phyloP scores from a whole-genome alignment of 352 stramenopile genomes.

The Globisporangium barbulae region DNA sequence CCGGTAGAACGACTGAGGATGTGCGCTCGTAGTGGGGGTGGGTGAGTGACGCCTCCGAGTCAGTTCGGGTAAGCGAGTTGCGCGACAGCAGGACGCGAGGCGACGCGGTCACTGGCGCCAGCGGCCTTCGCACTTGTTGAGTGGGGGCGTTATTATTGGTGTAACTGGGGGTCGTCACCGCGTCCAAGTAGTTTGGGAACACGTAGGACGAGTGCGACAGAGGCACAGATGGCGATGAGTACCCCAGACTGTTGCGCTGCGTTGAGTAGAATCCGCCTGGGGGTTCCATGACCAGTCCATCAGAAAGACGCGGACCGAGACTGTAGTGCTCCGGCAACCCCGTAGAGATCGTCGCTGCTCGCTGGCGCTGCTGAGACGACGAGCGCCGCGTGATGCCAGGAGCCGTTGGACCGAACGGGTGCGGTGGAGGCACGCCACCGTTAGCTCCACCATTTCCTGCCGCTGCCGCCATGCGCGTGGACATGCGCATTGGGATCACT shows the following conservation, averaged over 20 bases:
- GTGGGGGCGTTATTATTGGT: not conserved
- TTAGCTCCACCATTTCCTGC: not conserved
- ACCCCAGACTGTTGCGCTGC: slow-evolving; percentile 4
- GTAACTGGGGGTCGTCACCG: not conserved
- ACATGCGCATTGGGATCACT: slow-evolving; percentile 13
- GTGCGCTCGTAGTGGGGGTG: slow-evolving; percentile 5
- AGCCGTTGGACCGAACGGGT: not conserved
- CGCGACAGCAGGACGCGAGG: slow-evolving; percentile 15
- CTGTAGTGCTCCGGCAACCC: slow-evolving; percentile 24
- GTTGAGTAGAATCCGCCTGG: slow-evolving; percentile 19
- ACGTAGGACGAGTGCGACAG: slow-evolving; percentile 22
- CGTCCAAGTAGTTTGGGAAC: slow-evolving; percentile 8
- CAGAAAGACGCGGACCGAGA: slow-evolving; percentile 31
- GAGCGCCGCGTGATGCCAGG: slow-evolving; percentile 6
- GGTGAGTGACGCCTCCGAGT: slow-evolving; percentile 21
- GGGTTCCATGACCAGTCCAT: slow-evolving; percentile 44
- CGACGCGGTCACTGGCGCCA: slow-evolving; percentile 33
- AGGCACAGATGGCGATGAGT: slow-evolving; percentile 9
- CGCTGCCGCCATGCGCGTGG: slow-evolving; percentile 12
- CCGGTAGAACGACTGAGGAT: slow-evolving; percentile 4
- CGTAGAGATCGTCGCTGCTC: slow-evolving; percentile 14
- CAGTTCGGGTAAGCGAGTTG: slow-evolving; percentile 22
- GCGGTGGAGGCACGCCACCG: not conserved
- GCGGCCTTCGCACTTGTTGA: slow-evolving; percentile 22
- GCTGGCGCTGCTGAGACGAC: slow-evolving; percentile 17